These are phyloP conservation scores for Leccinum variicolor DNA, from an alignment of 768 basidiomycete species.

Conservation along the genomic window DNA sequence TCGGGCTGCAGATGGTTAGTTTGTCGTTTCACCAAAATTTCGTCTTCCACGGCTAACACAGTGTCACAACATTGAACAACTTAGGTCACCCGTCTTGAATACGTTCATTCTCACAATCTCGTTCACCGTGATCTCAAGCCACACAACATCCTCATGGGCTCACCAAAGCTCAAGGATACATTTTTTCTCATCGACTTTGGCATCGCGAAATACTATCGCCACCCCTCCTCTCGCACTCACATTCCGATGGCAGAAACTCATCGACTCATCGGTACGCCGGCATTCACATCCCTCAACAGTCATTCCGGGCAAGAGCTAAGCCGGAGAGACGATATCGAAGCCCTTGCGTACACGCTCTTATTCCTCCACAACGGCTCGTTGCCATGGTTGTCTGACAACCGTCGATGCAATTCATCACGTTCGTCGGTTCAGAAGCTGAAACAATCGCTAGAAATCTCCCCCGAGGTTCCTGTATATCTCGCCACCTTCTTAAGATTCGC, in stretches of 20 bases:
- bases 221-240: background rate
- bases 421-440: too few species aligned
- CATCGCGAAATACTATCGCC: background rate
- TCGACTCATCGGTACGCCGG: background rate
- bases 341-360: background rate
- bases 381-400: background rate
- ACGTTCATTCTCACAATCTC: background rate
- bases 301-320: background rate
- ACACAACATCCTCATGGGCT: background rate
- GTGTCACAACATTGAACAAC: too few species aligned
- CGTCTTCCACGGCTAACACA: too few species aligned
- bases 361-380: background rate
- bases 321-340: background rate
- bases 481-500: too few species aligned
- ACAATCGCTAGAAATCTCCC: too few species aligned
- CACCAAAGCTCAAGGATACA: background rate
- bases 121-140: background rate
- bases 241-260: background rate
- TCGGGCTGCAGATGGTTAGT: too few species aligned
- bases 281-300: background rate
- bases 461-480: too few species aligned
- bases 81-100: background rate
- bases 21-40: too few species aligned
- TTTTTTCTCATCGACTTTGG: background rate
- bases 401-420: too few species aligned